Base-by-base conservation (phyloP, 139 green algal genomes). In the Desmodesmus armatus region DNA sequence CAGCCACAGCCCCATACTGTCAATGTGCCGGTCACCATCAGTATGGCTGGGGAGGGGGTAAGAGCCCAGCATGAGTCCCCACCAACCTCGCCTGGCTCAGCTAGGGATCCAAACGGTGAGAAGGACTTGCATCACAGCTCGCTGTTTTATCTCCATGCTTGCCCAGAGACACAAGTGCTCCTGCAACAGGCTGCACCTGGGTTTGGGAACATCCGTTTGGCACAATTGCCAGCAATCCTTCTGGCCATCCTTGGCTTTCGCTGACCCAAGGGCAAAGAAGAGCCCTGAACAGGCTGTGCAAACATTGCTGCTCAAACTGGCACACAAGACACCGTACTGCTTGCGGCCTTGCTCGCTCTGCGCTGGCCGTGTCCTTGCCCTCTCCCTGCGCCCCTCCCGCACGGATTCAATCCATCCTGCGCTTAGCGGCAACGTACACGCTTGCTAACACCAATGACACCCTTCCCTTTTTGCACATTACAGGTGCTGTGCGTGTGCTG, bases 401-500 rank as follows among this genome's bases (percentile, higher is more conserved):
- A n/a, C n/a, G n/a, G n/a, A n/a, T n/a, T n/a, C n/a, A n/a, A n/a
- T n/a, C n/a, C n/a, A n/a, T n/a, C n/a, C n/a, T n/a, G n/a, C n/a
- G n/a, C n/a, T n/a, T n/a, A n/a, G n/a, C n/a, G n/a, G n/a, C n/a
- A n/a, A n/a, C n/a, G n/a, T n/a, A n/a, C n/a, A n/a, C n/a, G n/a
- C n/a, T n/a, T n/a, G n/a, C n/a, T n/a, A n/a, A n/a, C n/a, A n/a
- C n/a, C n/a, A n/a, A n/a, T n/a, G n/a, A n/a, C n/a, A n/a, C n/a
- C n/a, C n/a, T n/a, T n/a, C n/a, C n/a, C n/a, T n/a, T n/a, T n/a
- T n/a, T n/a, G n/a, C n/a, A n/a, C n/a, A n/a, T 5, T 44, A 35
- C 74, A 82, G 76, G 76, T 66, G 63, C 35, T 55, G 76, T 82
- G 23, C 33, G 55, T 15, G 76, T 82, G 6, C 37, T 82, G 6